phyloP scores from a whole-genome alignment of 2,329 filamentous ascomycete genomes.

The Colletotrichum sp. region DNA sequence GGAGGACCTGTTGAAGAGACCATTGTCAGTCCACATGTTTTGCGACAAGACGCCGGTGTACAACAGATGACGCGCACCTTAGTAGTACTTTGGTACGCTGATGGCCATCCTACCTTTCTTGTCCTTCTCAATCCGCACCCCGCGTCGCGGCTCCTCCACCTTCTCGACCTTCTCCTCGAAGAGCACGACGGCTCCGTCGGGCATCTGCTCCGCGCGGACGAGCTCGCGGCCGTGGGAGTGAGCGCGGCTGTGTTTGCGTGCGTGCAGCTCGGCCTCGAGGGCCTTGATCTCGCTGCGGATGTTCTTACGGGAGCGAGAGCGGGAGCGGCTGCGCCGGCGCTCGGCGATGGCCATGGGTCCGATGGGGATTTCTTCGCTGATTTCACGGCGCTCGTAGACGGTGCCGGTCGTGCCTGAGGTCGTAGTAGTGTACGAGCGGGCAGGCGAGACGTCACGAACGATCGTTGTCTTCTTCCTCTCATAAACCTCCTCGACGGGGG shows the following conservation, averaged over 20 bases:
- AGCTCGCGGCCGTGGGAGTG: conserved; percentile 52
- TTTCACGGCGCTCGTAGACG: conserved; percentile 44
- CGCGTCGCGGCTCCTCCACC: conserved; percentile 58
- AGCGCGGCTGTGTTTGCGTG: conserved; percentile 37
- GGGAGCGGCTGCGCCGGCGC: conserved; percentile 46
- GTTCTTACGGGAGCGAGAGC: conserved; percentile 56
- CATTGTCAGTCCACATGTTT: conserved; percentile 25
- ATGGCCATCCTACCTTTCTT: conserved; percentile 95
- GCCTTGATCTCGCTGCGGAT: conserved; percentile 75
- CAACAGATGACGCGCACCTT: conserved; percentile 48
- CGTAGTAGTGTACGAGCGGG: conserved; percentile 40
- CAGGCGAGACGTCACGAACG: conserved; percentile 55
- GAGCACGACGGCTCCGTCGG: conserved; percentile 67
- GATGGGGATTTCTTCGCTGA: conserved; percentile 36
- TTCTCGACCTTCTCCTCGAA: conserved; percentile 66
- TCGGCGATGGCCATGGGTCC: conserved; percentile 46
- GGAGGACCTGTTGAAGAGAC: conserved; percentile 58
- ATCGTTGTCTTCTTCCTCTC: conserved; percentile 53
- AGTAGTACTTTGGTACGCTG: conserved; percentile 76
- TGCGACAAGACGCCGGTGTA: background rate
- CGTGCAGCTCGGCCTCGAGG: conserved; percentile 66
- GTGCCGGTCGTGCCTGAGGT: conserved; percentile 37
- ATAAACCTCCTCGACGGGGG: conserved; percentile 41
- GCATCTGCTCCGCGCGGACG: conserved; percentile 60
- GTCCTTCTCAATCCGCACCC: conserved; percentile 81